These are phyloP conservation scores for Verticillium longisporum DNA, from an alignment of 2,329 filamentous ascomycete genomes.

Conservation along the genomic window DNA sequence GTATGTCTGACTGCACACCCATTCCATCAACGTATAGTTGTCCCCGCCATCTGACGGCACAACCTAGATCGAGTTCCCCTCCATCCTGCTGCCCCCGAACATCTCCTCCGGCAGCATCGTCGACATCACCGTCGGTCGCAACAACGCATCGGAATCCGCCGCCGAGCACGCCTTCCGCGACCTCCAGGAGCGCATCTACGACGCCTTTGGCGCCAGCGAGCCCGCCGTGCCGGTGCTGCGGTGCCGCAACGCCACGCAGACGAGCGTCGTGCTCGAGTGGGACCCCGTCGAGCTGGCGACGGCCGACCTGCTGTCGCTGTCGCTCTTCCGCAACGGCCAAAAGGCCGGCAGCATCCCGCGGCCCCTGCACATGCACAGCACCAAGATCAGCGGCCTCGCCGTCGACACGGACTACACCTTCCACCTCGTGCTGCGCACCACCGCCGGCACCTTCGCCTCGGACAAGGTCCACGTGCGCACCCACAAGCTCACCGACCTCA, in stretches of 20 bases:
- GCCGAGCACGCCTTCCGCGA: slow-evolving; percentile 70
- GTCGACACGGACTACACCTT: slow-evolving; percentile 96
- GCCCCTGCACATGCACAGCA: slow-evolving; percentile 80
- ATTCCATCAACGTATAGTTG: too few relatives aligned
- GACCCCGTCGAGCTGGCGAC: slow-evolving; percentile 90
- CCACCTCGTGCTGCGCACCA: slow-evolving; percentile 85
- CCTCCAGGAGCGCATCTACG: slow-evolving; percentile 85
- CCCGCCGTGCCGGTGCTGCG: slow-evolving; percentile 74
- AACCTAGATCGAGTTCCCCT: slow-evolving; percentile 90
- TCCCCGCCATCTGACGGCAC: too few relatives aligned
- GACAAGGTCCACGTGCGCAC: slow-evolving; percentile 82
- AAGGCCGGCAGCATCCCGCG: slow-evolving; percentile 94
- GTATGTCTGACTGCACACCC: slow-evolving; percentile 42
- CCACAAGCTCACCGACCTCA: slow-evolving; percentile 97
- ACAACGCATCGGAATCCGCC: slow-evolving; percentile 68
- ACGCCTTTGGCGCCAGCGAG: slow-evolving; percentile 74
- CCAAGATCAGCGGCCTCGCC: slow-evolving; percentile 94
- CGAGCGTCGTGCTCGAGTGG: slow-evolving; percentile 97
- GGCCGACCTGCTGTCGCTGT: slow-evolving; percentile 81
- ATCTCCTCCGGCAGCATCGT: slow-evolving; percentile 96
- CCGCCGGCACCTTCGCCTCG: slow-evolving; percentile 77
- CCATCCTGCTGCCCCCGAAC: slow-evolving; percentile 89
- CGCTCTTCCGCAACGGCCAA: slow-evolving; percentile 89
- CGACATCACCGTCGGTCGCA: slow-evolving; percentile 91
- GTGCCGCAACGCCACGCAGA: slow-evolving; percentile 96